These are phyloP conservation scores for Aspergillus costaricaensis DNA, from an alignment of 2,329 filamentous ascomycete genomes.

Conservation along the genomic window DNA sequence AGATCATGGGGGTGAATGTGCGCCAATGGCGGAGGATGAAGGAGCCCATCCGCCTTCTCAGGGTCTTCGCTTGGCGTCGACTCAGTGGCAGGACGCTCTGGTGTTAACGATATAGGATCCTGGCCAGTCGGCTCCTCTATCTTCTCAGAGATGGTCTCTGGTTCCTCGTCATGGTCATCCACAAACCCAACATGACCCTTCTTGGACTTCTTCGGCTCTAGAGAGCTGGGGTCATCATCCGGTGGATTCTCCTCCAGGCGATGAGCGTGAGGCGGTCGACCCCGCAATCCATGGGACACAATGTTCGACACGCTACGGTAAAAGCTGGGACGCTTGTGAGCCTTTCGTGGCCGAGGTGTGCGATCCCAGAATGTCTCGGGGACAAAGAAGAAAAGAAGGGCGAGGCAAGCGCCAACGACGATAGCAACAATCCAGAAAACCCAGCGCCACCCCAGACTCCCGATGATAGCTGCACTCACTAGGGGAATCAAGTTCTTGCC, in stretches of 20 bases:
- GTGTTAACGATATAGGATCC: background rate
- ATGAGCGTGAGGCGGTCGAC: conserved; percentile 31
- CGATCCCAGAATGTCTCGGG: conserved; percentile 97
- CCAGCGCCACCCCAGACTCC: conserved; percentile 81
- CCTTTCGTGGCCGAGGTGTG: conserved; percentile 60
- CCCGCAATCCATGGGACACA: conserved; percentile 37
- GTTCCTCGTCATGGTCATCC: conserved; percentile 29
- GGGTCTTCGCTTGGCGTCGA: conserved; percentile 1
- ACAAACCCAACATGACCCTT: conserved; percentile 62
- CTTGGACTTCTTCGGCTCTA: conserved; percentile 32
- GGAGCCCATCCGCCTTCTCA: conserved; percentile 20
- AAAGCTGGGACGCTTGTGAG: conserved; percentile 38
- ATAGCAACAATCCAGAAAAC: conserved; percentile 88
- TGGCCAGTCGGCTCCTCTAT: conserved; percentile 13
- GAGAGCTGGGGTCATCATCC: conserved; percentile 13
- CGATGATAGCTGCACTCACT: conserved; percentile 81
- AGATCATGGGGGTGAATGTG: conserved; percentile 24
- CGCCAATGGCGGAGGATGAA: conserved; percentile 15
- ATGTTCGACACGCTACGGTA: conserved; percentile 42
- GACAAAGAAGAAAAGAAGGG: conserved; percentile 82
- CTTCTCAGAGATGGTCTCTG: conserved; percentile 20
- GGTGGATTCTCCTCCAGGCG: conserved; percentile 17
- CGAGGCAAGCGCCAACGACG: conserved; percentile 68
- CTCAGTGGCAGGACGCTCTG: conserved; percentile 4
- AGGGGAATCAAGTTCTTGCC: conserved; percentile 90